phyloP scores from a whole-genome alignment of 176 grass and related monocot genomes.

The Ensete ventricosum region DNA sequence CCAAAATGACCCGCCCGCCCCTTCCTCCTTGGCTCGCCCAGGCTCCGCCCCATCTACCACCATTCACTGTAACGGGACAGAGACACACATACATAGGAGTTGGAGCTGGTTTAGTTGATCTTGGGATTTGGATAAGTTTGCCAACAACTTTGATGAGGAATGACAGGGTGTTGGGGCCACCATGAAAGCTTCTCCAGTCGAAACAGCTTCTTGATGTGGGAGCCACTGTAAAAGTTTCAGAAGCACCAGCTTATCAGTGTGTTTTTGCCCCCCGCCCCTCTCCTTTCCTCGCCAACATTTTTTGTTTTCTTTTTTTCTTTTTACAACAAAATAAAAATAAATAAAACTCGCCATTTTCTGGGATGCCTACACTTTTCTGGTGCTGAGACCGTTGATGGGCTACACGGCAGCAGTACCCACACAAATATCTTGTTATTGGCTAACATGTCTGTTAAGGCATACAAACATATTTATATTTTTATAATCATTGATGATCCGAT shows the following conservation, averaged over 20 bases:
- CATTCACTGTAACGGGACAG: background rate
- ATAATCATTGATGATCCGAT: too few species aligned
- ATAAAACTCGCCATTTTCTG: too few species aligned
- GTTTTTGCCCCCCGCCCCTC: background rate
- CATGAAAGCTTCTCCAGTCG: background rate
- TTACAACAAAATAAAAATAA: too few species aligned
- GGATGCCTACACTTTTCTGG: too few species aligned
- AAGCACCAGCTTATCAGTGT: background rate
- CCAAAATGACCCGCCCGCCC: background rate
- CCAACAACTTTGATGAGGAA: constrained; percentile 4
- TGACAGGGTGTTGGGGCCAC: background rate
- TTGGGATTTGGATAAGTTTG: background rate
- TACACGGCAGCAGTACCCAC: too few species aligned
- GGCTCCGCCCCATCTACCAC: background rate
- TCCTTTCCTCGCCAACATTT: background rate
- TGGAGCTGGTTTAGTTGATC: background rate
- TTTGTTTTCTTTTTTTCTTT: too few species aligned
- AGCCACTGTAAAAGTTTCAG: background rate
- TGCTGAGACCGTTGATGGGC: too few species aligned
- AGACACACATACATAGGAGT: background rate
- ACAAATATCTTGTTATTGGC: too few species aligned
- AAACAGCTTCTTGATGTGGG: constrained; percentile 6
- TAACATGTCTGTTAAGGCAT: too few species aligned
- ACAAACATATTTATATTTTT: too few species aligned
- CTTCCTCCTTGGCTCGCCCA: background rate